Base-by-base conservation (phyloP, 345 rosid genomes). In the Aquilaria yunnanensis region DNA sequence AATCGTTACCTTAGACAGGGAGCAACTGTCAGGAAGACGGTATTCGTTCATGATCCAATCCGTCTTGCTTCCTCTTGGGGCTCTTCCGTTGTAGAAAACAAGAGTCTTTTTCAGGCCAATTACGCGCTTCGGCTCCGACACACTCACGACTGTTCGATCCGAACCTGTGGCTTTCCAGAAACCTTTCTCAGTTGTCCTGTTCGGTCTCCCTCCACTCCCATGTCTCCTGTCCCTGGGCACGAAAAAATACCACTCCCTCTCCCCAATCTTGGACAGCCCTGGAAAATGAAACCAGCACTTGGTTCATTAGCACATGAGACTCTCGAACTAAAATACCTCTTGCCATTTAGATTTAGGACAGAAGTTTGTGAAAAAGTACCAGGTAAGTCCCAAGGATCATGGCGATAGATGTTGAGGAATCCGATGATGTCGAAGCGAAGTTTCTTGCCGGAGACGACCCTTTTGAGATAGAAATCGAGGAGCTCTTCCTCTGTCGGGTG, bases 41-140 rank as follows among this genome's bases (percentile, higher is more conserved):
- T 75, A 75, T 56, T 75, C 79, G 47, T 71, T 75, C 79, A 75
- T 75, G 60, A 71, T 70, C 79, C 79, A 75, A 54, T 75, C 79
- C n/a, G 79, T 71, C 59, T 58, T 75, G 73, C 32, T 2, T 7
- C 79, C 79, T 58, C 59, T 60, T 0, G 76, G 76, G 2, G 79
- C 79, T 71, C 61, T 75, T 14, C 79, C 79, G 0, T 5, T 41
- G 70, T 75, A 71, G 66, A 75, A 75, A 41, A 75, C 79, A 56
- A 75, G 54, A 52, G 79, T 75, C 55, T 71, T 75, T 54, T 62
- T 68, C 29, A 32, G 34, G 12, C 79, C 76, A 56, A 75, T 2
- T 8, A 52, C 34, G 34, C 47, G 57, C 56, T 53, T 65, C 3
- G 71, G 70, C 51, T 75, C 71, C 31, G 32, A 46, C 60, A 57